Base-by-base conservation (phyloP, 2,329 filamentous ascomycete species). In the Alternaria sp. region DNA sequence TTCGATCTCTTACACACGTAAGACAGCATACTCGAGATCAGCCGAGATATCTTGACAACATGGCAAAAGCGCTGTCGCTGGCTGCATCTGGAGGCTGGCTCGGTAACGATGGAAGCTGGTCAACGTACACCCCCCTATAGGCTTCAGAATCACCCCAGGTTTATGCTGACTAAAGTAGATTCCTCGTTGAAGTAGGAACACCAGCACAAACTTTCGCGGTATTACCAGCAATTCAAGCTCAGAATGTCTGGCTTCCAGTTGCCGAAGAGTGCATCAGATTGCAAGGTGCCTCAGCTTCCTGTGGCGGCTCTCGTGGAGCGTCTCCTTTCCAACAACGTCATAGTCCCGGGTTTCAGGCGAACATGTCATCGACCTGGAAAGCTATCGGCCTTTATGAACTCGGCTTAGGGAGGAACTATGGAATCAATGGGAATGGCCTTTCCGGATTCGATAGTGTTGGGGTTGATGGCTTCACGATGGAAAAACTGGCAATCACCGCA, bases 301-400 rank as follows among this genome's bases (percentile, higher is more conserved):
- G 54, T 12, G 54, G 54, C 28, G 30, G 27, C 45, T 57, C 54
- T 34, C 45, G 54, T 2, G 54, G 54, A 12, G 54, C 3, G 0
- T 2, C 36, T 10, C 45, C 54, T 2, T 57, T 57, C 18, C 45
- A 52, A 43, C 54, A 51, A 41, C 10, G 36, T 30, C 16, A 6
- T 2, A 57, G 54, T 22, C 54, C 54, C 18, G 54, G 54, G 18
- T 57, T 51, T 3, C 54, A 57, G 46, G 9, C 45, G 10, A 57
- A 57, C 11, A 57, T 57, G 54, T 57, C 54, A 10, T 57, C 54
- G 3, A 32, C 54, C 11, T 57, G 54, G 54, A 16, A 51, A 10
- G 11, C 36, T 2, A 52, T 57, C 8, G 30, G 22, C 6, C 54
- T 57, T 12, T 52, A 44, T 12, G 27, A 51, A 43, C 45, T 57